phyloP scores from a whole-genome alignment of 2,329 filamentous ascomycete species.

The Leptosphaerulina australis region DNA sequence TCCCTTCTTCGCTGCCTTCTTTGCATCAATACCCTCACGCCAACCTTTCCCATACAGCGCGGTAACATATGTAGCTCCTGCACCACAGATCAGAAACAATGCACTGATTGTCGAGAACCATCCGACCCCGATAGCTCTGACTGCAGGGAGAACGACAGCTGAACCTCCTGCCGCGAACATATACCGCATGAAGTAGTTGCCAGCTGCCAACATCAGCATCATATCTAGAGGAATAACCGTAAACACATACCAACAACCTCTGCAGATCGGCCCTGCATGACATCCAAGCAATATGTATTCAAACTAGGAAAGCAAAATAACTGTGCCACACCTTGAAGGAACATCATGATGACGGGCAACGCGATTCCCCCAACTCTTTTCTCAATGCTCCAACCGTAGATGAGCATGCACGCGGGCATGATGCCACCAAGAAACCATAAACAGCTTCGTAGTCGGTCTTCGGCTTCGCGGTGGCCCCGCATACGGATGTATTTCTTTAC shows the following conservation, averaged over 20 bases:
- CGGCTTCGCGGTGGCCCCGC: constrained; percentile 66
- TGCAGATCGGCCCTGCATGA: constrained; percentile 72
- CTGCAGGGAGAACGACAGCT: constrained; percentile 73
- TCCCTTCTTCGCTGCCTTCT: constrained; percentile 50
- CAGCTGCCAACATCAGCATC: constrained; percentile 54
- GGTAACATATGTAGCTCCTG: constrained; percentile 56
- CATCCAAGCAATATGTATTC: constrained; percentile 83
- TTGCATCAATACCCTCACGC: constrained; percentile 61
- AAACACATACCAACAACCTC: constrained; percentile 65
- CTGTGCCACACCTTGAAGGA: constrained; percentile 74
- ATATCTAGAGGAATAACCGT: no score
- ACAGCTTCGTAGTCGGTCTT: constrained; percentile 66
- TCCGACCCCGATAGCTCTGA: constrained; percentile 76
- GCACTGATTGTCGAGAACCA: constrained; percentile 79
- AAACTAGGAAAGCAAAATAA: constrained; percentile 76
- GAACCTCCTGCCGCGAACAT: constrained; percentile 73
- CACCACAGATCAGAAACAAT: constrained; percentile 58
- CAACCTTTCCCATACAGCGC: constrained; percentile 59
- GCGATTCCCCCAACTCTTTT: constrained; percentile 61
- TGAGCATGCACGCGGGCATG: constrained; percentile 67
- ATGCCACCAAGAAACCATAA: constrained; percentile 63
- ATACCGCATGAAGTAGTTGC: constrained; percentile 81
- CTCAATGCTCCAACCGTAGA: constrained; percentile 71
- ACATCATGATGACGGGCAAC: constrained; percentile 73
- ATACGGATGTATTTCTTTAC: constrained; percentile 69